Conservation (phyloP, 345 rosid species). For the Eucalyptus marginata region DNA sequence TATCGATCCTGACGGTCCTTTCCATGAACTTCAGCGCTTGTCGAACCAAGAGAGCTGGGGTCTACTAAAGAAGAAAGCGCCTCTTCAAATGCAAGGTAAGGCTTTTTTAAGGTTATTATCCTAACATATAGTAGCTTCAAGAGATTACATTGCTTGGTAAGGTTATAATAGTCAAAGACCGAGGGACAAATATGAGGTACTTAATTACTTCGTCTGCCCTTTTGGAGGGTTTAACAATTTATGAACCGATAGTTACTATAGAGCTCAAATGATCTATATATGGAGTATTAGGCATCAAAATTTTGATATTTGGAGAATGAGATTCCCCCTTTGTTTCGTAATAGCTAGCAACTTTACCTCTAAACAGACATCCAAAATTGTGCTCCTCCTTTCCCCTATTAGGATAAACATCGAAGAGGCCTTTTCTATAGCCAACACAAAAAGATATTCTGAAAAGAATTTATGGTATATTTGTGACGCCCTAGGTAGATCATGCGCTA, state of each 20-base stretch:
- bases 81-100: conserved; percentile 2
- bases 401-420: background rate
- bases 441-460: too few species aligned
- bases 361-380: background rate
- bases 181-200: background rate
- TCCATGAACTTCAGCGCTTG: background rate
- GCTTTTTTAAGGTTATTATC: background rate
- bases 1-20: background rate
- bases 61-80: conserved; percentile 20
- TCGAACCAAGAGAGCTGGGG: conserved; percentile 26
- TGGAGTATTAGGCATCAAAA: background rate
- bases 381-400: background rate
- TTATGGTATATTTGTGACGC: too few species aligned
- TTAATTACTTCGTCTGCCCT: background rate
- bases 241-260: accelerated
- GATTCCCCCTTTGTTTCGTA: accelerated
- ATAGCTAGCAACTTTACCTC: background rate
- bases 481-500: accelerated
- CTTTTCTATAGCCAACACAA: background rate
- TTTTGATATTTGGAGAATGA: background rate
- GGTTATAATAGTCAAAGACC: background rate
- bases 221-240: background rate
- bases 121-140: background rate
- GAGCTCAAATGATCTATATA: accelerated
- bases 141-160: background rate